phyloP scores from a whole-genome alignment of 192 early-diverging fungal species.

The Coemansia sp. region DNA sequence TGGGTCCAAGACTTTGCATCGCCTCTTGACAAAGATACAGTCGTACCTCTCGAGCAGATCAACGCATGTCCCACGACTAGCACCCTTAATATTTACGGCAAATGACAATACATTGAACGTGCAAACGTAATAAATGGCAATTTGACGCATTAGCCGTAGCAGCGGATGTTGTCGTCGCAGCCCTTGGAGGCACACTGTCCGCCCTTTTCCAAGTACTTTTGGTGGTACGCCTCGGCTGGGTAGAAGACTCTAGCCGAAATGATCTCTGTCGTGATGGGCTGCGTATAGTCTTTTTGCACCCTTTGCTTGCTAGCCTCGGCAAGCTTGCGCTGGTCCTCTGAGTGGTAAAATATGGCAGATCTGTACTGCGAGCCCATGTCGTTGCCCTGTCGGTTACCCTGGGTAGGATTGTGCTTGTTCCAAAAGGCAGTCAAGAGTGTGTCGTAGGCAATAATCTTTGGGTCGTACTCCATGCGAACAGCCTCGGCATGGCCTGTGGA shows the following conservation, averaged over 20 bases:
- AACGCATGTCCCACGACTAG: constrained; percentile 21
- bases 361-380: constrained; percentile 88
- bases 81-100: constrained; percentile 15
- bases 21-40: constrained; percentile 11
- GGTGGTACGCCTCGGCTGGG: constrained; percentile 80
- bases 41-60: constrained; percentile 3
- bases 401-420: constrained; percentile 84
- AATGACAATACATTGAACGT: not conserved
- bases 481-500: constrained; percentile 81
- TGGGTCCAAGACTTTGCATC: constrained; percentile 50
- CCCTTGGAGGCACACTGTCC: constrained; percentile 54
- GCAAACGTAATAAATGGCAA: not conserved
- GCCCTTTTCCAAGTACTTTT: constrained; percentile 67
- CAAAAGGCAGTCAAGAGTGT: constrained; percentile 80
- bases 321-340: constrained; percentile 63
- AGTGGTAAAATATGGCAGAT: constrained; percentile 82
- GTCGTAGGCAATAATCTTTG: constrained; percentile 67
- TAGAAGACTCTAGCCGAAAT: constrained; percentile 68
- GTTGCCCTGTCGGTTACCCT: constrained; percentile 76
- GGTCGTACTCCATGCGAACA: constrained; percentile 73
- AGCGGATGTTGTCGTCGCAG: constrained; percentile 45
- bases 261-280: constrained; percentile 68
- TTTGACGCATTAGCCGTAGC: constrained; percentile 35
- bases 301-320: constrained; percentile 72
- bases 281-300: constrained; percentile 59